A percentile compares a stretch with the other conserved stretches of the same genome.
phyloP scores from a whole-genome alignment of 192 early-diverging fungal species.

The Backusella australiensis region DNA sequence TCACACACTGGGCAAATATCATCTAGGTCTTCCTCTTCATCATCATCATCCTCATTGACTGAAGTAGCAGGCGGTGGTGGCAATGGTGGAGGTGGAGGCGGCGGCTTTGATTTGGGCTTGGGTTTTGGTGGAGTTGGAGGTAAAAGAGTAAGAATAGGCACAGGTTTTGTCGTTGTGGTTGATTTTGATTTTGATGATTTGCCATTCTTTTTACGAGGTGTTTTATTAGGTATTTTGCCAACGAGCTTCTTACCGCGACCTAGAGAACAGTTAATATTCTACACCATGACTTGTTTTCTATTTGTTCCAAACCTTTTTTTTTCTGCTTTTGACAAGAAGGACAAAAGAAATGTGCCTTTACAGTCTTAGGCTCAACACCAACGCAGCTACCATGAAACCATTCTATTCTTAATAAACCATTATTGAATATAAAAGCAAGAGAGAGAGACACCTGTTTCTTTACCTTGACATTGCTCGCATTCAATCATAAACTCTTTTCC shows the following conservation, averaged over 20 bases:
- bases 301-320: constrained; percentile 18
- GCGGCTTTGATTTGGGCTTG: not conserved
- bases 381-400: constrained; percentile 60
- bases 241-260: not conserved
- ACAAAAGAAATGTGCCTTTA: constrained; percentile 31
- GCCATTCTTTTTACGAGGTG: not conserved
- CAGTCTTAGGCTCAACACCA: constrained; percentile 39
- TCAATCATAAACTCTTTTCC: constrained; percentile 58
- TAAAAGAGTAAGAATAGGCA: not conserved
- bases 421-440: not conserved
- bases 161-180: not conserved
- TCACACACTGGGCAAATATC: constrained; percentile 58
- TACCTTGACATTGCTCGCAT: constrained; percentile 55
- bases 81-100: not conserved
- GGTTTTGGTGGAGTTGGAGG: constrained; percentile 10
- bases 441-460: not conserved
- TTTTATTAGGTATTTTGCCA: not conserved
- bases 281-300: not conserved
- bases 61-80: not conserved
- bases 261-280: not conserved
- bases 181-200: not conserved
- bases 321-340: constrained; percentile 29
- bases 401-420: constrained; percentile 31
- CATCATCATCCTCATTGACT: constrained; percentile 28
- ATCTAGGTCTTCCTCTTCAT: constrained; percentile 45